Conservation (phyloP, 495 filamentous ascomycete species). For the Apiosordaria backusii region DNA sequence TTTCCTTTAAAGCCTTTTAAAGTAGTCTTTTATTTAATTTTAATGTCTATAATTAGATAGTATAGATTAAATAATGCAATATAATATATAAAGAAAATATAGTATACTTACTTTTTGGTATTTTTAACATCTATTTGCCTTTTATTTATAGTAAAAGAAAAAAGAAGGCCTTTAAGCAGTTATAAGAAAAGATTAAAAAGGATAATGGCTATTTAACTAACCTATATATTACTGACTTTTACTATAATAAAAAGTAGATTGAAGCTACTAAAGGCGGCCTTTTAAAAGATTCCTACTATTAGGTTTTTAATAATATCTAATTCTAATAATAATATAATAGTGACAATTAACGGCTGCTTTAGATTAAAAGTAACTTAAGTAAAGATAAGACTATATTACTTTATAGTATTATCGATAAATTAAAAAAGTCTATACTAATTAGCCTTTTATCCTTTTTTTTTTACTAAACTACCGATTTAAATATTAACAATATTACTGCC, state of each 20-base stretch:
- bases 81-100: slow-evolving; percentile 4
- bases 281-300: slow-evolving; percentile 39
- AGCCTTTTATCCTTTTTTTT: slow-evolving; percentile 36
- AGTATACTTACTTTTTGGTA: slow-evolving; percentile 8
- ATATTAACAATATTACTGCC: slow-evolving; percentile 31
- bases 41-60: not conserved
- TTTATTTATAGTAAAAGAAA: slow-evolving; percentile 7
- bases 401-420: slow-evolving; percentile 41
- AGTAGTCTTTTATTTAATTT: slow-evolving; percentile 2
- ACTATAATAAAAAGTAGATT: slow-evolving; percentile 36
- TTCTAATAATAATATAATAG: not conserved
- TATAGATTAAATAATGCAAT: not conserved
- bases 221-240: not conserved
- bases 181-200: not conserved
- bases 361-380: slow-evolving; percentile 46
- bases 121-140: slow-evolving; percentile 1
- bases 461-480: slow-evolving; percentile 37
- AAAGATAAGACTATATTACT: slow-evolving; percentile 52
- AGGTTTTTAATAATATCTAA: slow-evolving; percentile 34
- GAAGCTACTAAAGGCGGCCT: slow-evolving; percentile 35
- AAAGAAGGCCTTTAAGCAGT: slow-evolving; percentile 1
- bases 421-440: slow-evolving; percentile 30
- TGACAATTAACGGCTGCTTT: slow-evolving; percentile 36
- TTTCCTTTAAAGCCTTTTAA: slow-evolving; percentile 5
- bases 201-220: not conserved